These are phyloP conservation scores for Phytophthora niederhauseri DNA, from an alignment of 352 stramenopile genomes.

Conservation along the genomic window DNA sequence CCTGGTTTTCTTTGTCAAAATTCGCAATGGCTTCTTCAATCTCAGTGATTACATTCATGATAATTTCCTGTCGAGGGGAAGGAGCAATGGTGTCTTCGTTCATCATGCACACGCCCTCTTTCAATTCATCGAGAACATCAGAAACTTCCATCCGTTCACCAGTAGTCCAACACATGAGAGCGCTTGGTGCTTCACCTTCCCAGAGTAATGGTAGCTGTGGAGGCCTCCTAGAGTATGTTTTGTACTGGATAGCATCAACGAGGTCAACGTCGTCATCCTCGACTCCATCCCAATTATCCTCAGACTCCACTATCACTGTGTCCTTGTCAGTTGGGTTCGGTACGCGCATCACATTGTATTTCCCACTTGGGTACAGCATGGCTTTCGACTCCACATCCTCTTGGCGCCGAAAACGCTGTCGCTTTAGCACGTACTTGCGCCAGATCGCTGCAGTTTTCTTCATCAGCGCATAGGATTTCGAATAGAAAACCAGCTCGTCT, in stretches of 20 bases:
- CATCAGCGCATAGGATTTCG: constrained; percentile 50
- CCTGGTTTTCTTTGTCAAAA: not conserved
- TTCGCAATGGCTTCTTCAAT: not conserved
- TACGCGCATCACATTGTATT: constrained; percentile 36
- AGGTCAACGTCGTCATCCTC: constrained; percentile 33
- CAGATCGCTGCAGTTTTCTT: constrained; percentile 55
- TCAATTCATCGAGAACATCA: constrained; percentile 28
- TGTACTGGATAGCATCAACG: constrained; percentile 9
- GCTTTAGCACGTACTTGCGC: constrained; percentile 34
- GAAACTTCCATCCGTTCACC: constrained; percentile 12
- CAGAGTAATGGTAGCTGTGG: constrained; percentile 31
- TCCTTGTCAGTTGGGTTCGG: constrained; percentile 20
- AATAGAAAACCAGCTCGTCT: constrained; percentile 59
- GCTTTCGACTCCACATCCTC: constrained; percentile 24
- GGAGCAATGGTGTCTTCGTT: constrained; percentile 42
- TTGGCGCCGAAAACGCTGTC: constrained; percentile 24
- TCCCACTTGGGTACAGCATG: constrained; percentile 26
- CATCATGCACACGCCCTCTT: constrained; percentile 36
- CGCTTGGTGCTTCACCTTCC: constrained; percentile 31
- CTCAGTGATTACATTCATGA: not conserved
- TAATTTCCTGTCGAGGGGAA: not conserved
- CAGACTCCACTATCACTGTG: constrained; percentile 8
- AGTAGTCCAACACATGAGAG: constrained; percentile 34
- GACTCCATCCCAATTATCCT: constrained; percentile 18
- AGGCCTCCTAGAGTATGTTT: constrained; percentile 15